Evolutionary conservation across 2,329 filamentous ascomycete species (phyloP).

Genomic region (Hymenoscyphus albidus): DNA sequence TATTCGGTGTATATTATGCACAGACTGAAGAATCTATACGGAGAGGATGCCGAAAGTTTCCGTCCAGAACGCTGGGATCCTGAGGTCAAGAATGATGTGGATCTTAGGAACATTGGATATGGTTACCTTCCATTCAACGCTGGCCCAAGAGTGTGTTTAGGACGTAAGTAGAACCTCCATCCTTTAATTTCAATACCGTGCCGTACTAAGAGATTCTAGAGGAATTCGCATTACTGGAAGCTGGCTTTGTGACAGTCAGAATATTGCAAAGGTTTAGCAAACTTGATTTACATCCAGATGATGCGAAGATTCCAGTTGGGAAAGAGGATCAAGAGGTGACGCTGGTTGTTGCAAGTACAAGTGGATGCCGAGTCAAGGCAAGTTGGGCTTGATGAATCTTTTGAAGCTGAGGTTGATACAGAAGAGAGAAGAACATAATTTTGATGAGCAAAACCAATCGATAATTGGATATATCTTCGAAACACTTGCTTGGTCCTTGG

Average conservation of each 20-base stretch:
- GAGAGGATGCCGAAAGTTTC: not conserved
- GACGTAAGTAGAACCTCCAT: not conserved
- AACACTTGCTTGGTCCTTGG: no score
- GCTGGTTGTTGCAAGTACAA: not conserved
- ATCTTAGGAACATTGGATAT: not conserved
- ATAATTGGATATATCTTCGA: no score
- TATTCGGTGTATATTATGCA: not conserved
- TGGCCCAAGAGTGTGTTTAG: not conserved
- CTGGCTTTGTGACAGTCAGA: not conserved
- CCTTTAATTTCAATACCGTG: not conserved
- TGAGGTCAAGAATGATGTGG: not conserved
- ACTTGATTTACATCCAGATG: not conserved
- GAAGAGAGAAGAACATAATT: no score
- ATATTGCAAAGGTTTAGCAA: not conserved
- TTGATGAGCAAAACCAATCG: no score
- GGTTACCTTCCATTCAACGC: not conserved
- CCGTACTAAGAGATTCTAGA: not conserved
- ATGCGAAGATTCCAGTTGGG: not conserved
- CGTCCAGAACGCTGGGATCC: slow-evolving; percentile 1
- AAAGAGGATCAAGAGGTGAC: slow-evolving; percentile 8
- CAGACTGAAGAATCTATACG: not conserved
- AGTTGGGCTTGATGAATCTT: not conserved
- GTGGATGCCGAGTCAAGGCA: not conserved
- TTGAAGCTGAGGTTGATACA: not conserved
- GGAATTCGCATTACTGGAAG: not conserved